Conservation (phyloP, 495 filamentous ascomycete genomes). For the Penicillium egyptiacum region DNA sequence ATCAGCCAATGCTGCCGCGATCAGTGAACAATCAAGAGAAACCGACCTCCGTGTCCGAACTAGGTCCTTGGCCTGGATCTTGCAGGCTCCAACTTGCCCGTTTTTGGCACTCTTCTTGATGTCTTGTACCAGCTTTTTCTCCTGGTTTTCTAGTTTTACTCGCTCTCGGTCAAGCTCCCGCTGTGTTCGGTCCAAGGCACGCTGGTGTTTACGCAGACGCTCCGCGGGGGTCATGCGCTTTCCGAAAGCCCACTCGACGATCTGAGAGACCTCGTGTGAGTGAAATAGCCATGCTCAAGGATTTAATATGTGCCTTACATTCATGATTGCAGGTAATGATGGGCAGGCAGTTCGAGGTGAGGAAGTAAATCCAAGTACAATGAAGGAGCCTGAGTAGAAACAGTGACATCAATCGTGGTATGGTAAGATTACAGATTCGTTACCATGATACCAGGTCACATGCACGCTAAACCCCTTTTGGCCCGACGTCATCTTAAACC, state of each 20-base stretch:
- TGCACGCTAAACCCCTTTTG: slow-evolving; percentile 29
- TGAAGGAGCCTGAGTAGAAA: slow-evolving; percentile 1
- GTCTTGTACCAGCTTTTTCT: slow-evolving; percentile 92
- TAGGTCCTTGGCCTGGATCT: slow-evolving; percentile 96
- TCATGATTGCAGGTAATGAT: slow-evolving; percentile 48
- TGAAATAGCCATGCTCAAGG: neutral
- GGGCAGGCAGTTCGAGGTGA: neutral
- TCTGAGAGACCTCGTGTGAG: slow-evolving; percentile 47
- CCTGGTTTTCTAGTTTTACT: slow-evolving; percentile 93
- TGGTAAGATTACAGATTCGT: slow-evolving; percentile 11
- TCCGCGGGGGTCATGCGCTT: slow-evolving; percentile 98
- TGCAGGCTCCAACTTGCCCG: slow-evolving; percentile 92
- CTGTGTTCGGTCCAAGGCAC: slow-evolving; percentile 94
- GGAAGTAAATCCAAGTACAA: neutral
- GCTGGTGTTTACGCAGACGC: slow-evolving; percentile 93
- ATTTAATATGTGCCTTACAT: slow-evolving; percentile 47
- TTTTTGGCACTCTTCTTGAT: slow-evolving; percentile 98
- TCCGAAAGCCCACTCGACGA: slow-evolving; percentile 98
- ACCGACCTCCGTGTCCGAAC: slow-evolving; percentile 82
- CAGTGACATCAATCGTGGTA: slow-evolving; percentile 13
- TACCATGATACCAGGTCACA: slow-evolving; percentile 27
- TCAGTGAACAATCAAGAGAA: neutral
- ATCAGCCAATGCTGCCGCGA: slow-evolving; percentile 6
- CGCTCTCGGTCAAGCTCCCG: slow-evolving; percentile 92
- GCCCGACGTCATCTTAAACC: slow-evolving; percentile 21